Base-by-base conservation (phyloP, 108 stramenopile genomes). In the Skeletonema marinoi region DNA sequence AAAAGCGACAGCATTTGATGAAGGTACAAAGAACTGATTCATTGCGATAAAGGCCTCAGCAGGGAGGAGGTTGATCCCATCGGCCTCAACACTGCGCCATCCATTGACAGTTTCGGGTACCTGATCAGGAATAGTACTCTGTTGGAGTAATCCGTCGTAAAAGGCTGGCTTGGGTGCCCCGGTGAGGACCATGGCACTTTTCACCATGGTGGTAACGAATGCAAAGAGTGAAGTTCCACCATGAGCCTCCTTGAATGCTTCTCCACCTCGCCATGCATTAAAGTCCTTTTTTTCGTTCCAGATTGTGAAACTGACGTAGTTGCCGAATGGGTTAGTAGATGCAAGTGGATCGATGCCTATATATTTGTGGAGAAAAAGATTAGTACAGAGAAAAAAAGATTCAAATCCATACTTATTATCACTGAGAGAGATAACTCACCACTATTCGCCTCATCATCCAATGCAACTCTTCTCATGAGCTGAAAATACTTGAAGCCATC, bases 181-280 rank as follows among this genome's bases (percentile, higher is more conserved):
- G 56, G 75, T 77, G 17, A 94, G 77, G 0, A 92, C 88, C 63
- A 92, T 71, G 11, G 91, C 90, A 19, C 83, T 85, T 54, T 69
- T 84, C 51, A 96, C 83, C 94, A 93, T 93, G 70, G 91, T 92
- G 32, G 87, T 80, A 11, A 95, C 60, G 65, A 95, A 96, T 21
- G 90, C 92, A 39, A 82, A 82, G 21, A 82, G 60, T 0, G 74
- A 76, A 13, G 92, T 96, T 7, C 96, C 96, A 6, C 96, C 93
- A 80, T 97, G 96, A 5, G 96, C 96, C 73, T 97, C 94, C 81
- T 92, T 95, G 84, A 96, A 96, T 31, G 93, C 96, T 11, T 97
- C 93, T 32, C 96, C 96, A 38, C 58, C 72, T 13, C 93, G 19
- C 93, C 96, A 97, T 13, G 88, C 88, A 41, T 83, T 81, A 79